Evolutionary conservation across 116 monocot species (phyloP).

Genomic region (Cymodocea nodosa): DNA sequence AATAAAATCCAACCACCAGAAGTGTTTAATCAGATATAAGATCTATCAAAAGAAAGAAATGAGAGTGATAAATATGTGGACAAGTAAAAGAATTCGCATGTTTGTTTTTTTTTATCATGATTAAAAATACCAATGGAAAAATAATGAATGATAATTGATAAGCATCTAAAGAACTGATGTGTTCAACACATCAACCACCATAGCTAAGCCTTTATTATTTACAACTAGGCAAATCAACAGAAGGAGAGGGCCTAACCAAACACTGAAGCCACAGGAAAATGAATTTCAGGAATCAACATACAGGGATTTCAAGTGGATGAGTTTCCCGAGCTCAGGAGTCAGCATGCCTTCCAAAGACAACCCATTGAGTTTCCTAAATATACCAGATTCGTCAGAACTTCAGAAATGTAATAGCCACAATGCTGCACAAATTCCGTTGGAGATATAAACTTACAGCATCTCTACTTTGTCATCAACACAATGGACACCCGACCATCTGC

Average conservation of each 20-base stretch:
- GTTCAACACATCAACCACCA: no score
- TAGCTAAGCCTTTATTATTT: no score
- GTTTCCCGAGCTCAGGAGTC: constrained; percentile 56
- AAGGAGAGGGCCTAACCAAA: no score
- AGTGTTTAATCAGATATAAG: no score
- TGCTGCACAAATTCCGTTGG: not conserved
- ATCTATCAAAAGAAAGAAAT: no score
- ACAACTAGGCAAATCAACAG: no score
- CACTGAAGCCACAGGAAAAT: no score
- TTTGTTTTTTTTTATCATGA: not conserved
- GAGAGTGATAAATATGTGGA: no score
- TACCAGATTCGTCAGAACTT: not conserved
- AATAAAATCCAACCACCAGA: no score
- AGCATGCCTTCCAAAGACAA: constrained; percentile 43
- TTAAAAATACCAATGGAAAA: not conserved
- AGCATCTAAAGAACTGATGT: no score
- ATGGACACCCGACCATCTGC: constrained; percentile 59
- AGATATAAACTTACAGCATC: constrained; percentile 39
- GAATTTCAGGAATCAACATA: constrained; percentile 16
- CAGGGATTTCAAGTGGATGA: constrained; percentile 65
- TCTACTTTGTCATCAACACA: constrained; percentile 65
- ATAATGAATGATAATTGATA: no score
- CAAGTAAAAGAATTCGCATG: not conserved
- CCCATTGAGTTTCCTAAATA: constrained; percentile 47
- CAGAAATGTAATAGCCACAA: not conserved